These are phyloP conservation scores for Pythium sp. DNA, from an alignment of 352 stramenopile genomes.

Conservation along the genomic window DNA sequence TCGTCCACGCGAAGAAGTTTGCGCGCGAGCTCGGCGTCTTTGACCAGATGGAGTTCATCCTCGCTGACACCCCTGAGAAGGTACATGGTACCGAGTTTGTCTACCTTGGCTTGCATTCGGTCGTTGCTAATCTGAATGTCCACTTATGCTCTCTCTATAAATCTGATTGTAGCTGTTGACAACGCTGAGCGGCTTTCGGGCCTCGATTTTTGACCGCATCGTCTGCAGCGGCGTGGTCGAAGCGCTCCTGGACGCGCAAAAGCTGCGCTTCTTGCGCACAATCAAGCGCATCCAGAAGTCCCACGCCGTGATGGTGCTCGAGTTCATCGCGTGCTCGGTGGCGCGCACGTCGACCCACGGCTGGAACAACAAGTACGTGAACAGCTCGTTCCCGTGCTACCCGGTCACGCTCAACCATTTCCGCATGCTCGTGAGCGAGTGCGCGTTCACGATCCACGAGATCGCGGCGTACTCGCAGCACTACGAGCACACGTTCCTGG, in stretches of 20 bases:
- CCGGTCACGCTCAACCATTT: slow-evolving; percentile 52
- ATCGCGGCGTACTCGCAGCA: slow-evolving; percentile 70
- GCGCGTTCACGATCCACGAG: slow-evolving; percentile 61
- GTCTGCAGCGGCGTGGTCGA: slow-evolving; percentile 57
- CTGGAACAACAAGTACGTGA: slow-evolving; percentile 86
- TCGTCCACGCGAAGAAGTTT: slow-evolving; percentile 56
- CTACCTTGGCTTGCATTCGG: neutral
- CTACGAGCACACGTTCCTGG: slow-evolving; percentile 81
- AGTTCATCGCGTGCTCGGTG: slow-evolving; percentile 64
- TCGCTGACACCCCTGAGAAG: slow-evolving; percentile 61
- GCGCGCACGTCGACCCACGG: slow-evolving; percentile 66
- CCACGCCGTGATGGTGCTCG: slow-evolving; percentile 54
- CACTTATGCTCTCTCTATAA: neutral
- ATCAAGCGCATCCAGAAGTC: slow-evolving; percentile 59
- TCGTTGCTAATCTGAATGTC: neutral
- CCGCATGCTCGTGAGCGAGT: slow-evolving; percentile 39
- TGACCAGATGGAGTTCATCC: slow-evolving; percentile 69
- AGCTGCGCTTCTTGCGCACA: slow-evolving; percentile 54
- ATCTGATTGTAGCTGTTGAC: slow-evolving; percentile 38
- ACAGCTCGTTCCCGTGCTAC: slow-evolving; percentile 58
- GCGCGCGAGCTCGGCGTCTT: slow-evolving; percentile 53
- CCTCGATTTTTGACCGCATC: slow-evolving; percentile 71
- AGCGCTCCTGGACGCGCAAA: slow-evolving; percentile 36
- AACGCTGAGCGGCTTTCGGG: slow-evolving; percentile 46
- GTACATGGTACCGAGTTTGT: slow-evolving; percentile 12